Percentiles rank a stretch among this genome's conserved stretches.
phyloP scores from a whole-genome alignment of 2,329 filamentous ascomycete genomes.

The Trichocomaceae sp. region DNA sequence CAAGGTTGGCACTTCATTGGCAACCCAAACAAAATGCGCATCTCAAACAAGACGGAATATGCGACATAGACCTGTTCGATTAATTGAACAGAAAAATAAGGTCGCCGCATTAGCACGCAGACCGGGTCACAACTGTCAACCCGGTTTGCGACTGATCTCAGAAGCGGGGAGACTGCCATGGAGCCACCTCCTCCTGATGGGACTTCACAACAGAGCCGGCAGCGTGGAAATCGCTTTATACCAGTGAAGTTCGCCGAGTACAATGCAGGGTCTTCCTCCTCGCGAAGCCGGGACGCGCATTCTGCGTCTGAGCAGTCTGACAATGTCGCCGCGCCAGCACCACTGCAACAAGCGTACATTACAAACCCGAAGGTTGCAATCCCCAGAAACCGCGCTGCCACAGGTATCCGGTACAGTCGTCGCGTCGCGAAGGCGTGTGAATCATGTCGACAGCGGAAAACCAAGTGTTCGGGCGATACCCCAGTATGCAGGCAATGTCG shows the following conservation, averaged over 20 bases:
- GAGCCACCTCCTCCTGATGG: not conserved
- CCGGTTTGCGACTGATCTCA: no score
- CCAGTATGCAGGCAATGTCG: constrained; percentile 37
- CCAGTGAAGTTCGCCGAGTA: not conserved
- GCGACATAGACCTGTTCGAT: no score
- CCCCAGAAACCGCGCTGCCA: constrained; percentile 19
- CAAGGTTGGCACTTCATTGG: not conserved
- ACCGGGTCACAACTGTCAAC: no score
- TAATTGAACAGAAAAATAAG: no score
- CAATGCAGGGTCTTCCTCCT: constrained; percentile 1
- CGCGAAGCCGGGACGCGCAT: constrained; percentile 7
- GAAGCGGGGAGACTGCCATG: not conserved
- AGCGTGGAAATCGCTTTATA: not conserved
- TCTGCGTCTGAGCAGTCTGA: constrained; percentile 6
- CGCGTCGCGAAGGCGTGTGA: constrained; percentile 36
- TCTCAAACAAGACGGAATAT: not conserved
- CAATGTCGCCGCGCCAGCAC: not conserved
- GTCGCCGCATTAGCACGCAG: no score
- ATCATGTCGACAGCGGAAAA: constrained; percentile 37
- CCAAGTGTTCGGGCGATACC: constrained; percentile 40
- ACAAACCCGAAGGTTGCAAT: constrained; percentile 27
- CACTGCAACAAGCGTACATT: not conserved
- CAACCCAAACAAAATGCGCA: not conserved
- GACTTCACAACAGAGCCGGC: not conserved
- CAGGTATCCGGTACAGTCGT: constrained; percentile 19